Conservation (phyloP, 1,284 basidiomycete species). For the Paramarasmius palmivorus region DNA sequence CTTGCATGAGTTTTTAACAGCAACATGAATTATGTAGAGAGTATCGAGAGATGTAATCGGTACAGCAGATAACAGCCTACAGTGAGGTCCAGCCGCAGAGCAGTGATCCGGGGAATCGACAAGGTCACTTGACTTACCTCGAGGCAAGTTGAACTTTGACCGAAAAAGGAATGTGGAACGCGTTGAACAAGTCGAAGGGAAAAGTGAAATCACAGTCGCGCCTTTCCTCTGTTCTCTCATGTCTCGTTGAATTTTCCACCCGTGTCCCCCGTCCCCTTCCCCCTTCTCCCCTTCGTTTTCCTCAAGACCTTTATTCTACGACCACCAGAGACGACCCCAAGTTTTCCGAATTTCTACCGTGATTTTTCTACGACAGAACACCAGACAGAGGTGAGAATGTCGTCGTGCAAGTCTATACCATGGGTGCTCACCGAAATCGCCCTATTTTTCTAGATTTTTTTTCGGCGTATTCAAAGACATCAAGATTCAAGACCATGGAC, state of each 20-base stretch:
- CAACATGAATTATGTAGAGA: too few species aligned
- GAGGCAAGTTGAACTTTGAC: background rate
- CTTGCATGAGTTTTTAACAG: too few species aligned
- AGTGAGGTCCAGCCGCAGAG: background rate
- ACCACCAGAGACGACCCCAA: too few species aligned
- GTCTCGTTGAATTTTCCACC: too few species aligned
- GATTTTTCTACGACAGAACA: background rate
- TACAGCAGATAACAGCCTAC: too few species aligned
- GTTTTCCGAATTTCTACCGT: background rate
- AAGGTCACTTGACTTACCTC: constrained; percentile 1
- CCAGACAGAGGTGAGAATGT: too few species aligned
- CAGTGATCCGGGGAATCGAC: background rate
- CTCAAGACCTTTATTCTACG: too few species aligned
- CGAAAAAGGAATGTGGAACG: constrained; percentile 1
- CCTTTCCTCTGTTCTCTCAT: too few species aligned
- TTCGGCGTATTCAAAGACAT: background rate
- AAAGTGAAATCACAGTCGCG: too few species aligned
- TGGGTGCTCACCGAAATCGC: background rate
- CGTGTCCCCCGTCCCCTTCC: background rate
- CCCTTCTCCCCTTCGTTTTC: background rate
- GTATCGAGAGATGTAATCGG: too few species aligned
- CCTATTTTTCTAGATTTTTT: background rate
- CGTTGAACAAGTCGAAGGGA: background rate
- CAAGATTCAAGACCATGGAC: too few species aligned
- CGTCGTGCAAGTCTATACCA: too few species aligned